Evolutionary conservation across 2,329 filamentous ascomycete genomes (phyloP).

Genomic region (Pyricularia pennisetigena): DNA sequence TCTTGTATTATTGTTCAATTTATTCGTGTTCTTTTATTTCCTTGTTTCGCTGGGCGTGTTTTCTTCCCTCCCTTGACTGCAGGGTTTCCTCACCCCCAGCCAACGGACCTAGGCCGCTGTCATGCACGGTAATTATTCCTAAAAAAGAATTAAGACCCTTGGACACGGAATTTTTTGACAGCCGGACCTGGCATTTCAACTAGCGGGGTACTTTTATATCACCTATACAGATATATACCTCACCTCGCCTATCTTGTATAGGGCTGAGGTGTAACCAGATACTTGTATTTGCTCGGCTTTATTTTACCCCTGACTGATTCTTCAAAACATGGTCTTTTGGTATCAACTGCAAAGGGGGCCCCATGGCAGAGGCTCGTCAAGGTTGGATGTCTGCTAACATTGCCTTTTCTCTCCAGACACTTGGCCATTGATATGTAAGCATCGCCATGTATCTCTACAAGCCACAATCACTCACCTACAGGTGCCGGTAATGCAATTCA

Average conservation of each 20-base stretch:
- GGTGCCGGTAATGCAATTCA: not conserved
- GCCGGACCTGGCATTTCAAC: not conserved
- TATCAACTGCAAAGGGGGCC: not conserved
- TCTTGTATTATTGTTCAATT: not conserved
- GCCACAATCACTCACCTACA: not conserved
- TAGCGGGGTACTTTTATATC: not conserved
- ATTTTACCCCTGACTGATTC: not conserved
- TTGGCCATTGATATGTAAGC: constrained; percentile 57
- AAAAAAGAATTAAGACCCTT: not conserved
- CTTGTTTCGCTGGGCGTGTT: not conserved
- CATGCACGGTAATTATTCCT: not conserved
- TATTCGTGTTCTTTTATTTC: constrained; percentile 6
- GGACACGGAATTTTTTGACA: not conserved
- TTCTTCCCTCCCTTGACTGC: not conserved
- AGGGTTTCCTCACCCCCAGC: not conserved
- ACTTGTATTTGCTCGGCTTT: not conserved
- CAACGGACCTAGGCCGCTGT: not conserved
- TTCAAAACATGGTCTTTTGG: not conserved
- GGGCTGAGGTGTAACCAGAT: not conserved
- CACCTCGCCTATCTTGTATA: not conserved
- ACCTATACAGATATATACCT: not conserved
- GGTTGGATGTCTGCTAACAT: constrained; percentile 1
- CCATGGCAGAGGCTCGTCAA: not conserved
- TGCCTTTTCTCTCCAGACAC: constrained; percentile 29
- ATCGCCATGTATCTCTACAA: constrained; percentile 5